phyloP scores from a whole-genome alignment of 306 rosid genomes.

The Ormosia emarginata region DNA sequence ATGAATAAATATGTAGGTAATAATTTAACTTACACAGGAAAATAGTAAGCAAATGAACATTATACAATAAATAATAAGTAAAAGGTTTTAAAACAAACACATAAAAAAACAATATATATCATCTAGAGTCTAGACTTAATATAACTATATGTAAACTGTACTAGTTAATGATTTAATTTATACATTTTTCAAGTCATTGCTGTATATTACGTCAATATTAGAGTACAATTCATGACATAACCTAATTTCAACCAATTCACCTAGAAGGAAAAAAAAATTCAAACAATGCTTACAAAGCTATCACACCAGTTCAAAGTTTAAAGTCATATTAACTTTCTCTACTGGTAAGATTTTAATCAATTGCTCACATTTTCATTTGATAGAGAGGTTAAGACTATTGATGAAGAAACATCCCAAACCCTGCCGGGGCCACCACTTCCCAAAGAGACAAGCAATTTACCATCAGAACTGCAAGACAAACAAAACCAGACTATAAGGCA shows the following conservation, averaged over 20 bases:
- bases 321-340: neutral
- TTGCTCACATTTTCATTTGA: constrained; percentile 66
- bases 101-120: neutral
- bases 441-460: constrained; percentile 72
- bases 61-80: neutral
- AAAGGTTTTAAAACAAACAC: neutral
- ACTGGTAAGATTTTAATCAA: constrained; percentile 11
- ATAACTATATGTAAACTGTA: neutral
- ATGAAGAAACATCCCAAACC: constrained; percentile 81
- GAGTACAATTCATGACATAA: neutral
- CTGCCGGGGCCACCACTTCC: constrained; percentile 84
- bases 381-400: constrained; percentile 53
- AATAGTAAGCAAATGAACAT: neutral
- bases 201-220: neutral
- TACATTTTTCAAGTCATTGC: neutral
- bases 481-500: constrained; percentile 28
- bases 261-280: constrained; percentile 4
- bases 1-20: neutral
- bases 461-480: constrained; percentile 68
- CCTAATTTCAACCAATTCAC: neutral
- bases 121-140: neutral
- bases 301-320: constrained; percentile 6
- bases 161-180: neutral
- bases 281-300: constrained; percentile 10
- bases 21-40: neutral